These are phyloP conservation scores for Fusarium veterinarium DNA, from an alignment of 2,329 filamentous ascomycete genomes.

Conservation along the genomic window DNA sequence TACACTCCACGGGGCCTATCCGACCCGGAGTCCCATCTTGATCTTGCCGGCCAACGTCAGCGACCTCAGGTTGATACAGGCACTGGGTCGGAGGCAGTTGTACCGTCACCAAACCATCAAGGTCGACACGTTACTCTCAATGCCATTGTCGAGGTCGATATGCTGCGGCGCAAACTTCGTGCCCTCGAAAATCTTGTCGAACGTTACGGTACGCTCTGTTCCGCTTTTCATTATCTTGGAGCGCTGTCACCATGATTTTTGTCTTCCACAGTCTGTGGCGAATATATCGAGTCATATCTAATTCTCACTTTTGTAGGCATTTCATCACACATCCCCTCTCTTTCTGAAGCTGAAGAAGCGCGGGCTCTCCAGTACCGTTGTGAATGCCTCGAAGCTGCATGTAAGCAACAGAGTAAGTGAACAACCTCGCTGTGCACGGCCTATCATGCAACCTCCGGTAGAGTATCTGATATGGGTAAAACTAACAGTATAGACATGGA, in stretches of 20 bases:
- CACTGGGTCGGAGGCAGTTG: conserved; percentile 62
- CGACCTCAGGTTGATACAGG: conserved; percentile 64
- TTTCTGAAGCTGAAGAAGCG: conserved; percentile 68
- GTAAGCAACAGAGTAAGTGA: conserved; percentile 53
- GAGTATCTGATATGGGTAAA: background rate
- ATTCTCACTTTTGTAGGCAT: conserved; percentile 41
- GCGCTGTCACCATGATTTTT: conserved; percentile 13
- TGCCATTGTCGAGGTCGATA: conserved; percentile 61
- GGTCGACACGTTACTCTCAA: conserved; percentile 60
- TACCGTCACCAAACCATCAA: conserved; percentile 60
- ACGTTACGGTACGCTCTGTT: conserved; percentile 58
- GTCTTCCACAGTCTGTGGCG: conserved; percentile 6
- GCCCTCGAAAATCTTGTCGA: conserved; percentile 61
- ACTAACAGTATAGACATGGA: conserved; percentile 49
- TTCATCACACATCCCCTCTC: conserved; percentile 52
- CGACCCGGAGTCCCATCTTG: conserved; percentile 48
- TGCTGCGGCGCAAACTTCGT: conserved; percentile 67
- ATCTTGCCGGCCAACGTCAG: conserved; percentile 48
- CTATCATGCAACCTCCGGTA: background rate
- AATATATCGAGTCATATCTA: conserved; percentile 25
- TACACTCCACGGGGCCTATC: conserved; percentile 47
- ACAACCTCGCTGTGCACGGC: background rate
- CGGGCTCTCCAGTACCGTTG: conserved; percentile 67
- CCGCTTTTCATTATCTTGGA: conserved; percentile 19
- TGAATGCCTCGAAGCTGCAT: conserved; percentile 67